Evolutionary conservation across 2,329 filamentous ascomycete species (phyloP), one percentile per base, ranked within the genome.

Genomic region (Ceratocystis ficicola): DNA sequence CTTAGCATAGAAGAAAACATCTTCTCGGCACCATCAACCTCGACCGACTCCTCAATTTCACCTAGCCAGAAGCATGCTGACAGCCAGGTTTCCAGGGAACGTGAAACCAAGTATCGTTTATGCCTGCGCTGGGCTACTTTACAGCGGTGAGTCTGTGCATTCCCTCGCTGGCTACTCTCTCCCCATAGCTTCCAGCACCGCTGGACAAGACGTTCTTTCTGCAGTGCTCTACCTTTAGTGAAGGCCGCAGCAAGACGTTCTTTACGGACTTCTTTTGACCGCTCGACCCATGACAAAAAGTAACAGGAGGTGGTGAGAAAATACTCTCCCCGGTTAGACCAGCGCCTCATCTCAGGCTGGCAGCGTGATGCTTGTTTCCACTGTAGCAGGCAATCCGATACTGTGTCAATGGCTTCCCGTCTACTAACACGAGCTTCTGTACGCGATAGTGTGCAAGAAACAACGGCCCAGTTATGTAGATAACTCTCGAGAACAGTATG

Each of bases 211-310:
- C 64, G 61, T 48, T 68, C 50, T 30, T 69, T 69, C 22, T 67
- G 62, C 5, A 62, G 7, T 20, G 67, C 44, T 15, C 65, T 62
- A 5, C 65, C 68, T 22, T 63, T 44, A 32, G 68, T 68, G 44
- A 68, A 69, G 2, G 67, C 62, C 4, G 62, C 64, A 22, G 67
- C 65, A 2, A 69, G 57, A 25, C 69, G 69, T 52, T 66, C 67
- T 25, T 69, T 68, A 41, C 71, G 64, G 30, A 72, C 69, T 22
- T 68, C 30, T 65, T 70, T 68, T 12, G 70, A 65, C 2, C 66
- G 67, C 41, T 68, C 67, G 6, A 70, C 65, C 76, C 76, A 77
- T 20, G 65, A 68, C 15, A 73, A 69, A 41, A 75, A 71, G 2
- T 68, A 65, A 30, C 69, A 68, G 7, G 67, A 68, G 1, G 73